phyloP scores from a whole-genome alignment of 1,284 basidiomycete species.

The Cryptococcus sp. region DNA sequence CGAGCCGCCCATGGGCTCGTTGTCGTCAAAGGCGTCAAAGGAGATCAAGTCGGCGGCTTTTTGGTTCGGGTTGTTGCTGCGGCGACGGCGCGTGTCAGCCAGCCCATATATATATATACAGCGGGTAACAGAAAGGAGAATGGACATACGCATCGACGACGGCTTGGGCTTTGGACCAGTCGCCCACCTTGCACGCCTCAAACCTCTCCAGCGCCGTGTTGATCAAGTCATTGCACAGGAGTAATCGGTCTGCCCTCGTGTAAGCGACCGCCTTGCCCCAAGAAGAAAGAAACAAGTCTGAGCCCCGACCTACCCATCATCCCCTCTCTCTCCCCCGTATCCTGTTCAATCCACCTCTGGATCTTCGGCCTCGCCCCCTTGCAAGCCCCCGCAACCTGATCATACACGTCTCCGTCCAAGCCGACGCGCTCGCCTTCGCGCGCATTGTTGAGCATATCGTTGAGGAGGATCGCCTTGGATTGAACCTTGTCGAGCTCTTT shows the following conservation, averaged over 20 bases:
- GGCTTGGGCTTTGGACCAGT: constrained; percentile 56
- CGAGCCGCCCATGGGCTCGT: constrained; percentile 22
- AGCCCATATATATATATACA: no score
- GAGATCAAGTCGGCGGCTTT: constrained; percentile 50
- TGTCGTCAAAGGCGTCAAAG: constrained; percentile 51
- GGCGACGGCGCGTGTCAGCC: constrained; percentile 4
- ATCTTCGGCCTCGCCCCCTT: constrained; percentile 84
- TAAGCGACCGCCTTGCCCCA: neutral
- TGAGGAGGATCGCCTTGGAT: constrained; percentile 86
- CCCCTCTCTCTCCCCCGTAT: constrained; percentile 68
- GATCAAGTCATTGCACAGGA: constrained; percentile 96
- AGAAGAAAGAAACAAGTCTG: neutral
- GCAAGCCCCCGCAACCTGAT: constrained; percentile 88
- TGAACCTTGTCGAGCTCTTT: constrained; percentile 93
- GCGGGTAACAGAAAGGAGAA: neutral
- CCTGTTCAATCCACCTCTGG: constrained; percentile 98
- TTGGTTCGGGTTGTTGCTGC: constrained; percentile 41
- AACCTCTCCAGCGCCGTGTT: constrained; percentile 87
- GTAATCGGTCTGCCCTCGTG: constrained; percentile 67
- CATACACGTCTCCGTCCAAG: constrained; percentile 86
- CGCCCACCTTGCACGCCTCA: constrained; percentile 86
- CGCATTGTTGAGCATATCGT: constrained; percentile 95
- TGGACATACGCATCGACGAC: constrained; percentile 38
- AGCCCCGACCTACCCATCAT: constrained; percentile 66
- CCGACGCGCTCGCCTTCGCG: constrained; percentile 73